Percentiles rank a stretch among this genome's conserved stretches.
Evolutionary conservation across 768 basidiomycete genomes (phyloP).

Genomic region (Leccinum boreale): DNA sequence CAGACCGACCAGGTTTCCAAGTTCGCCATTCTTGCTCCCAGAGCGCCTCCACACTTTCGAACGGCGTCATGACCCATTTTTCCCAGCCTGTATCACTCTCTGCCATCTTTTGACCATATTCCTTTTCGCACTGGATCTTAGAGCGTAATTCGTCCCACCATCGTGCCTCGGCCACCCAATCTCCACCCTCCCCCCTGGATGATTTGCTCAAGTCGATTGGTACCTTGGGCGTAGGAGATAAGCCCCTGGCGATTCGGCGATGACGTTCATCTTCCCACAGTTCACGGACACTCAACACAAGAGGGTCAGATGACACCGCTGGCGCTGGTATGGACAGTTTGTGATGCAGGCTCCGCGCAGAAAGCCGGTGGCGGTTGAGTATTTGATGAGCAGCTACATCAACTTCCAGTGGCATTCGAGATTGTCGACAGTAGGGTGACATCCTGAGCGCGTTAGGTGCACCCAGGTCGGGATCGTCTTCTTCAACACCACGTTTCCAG

Average conservation of each 20-base stretch:
- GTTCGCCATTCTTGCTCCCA: conserved; percentile 66
- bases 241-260: conserved; percentile 62
- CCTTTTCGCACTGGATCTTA: conserved; percentile 52
- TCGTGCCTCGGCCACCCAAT: conserved; percentile 69
- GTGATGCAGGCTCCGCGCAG: conserved; percentile 64
- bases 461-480: conserved; percentile 13
- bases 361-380: conserved; percentile 71
- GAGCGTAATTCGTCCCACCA: conserved; percentile 72
- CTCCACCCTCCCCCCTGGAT: conserved; percentile 51
- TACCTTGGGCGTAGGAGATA: conserved; percentile 69
- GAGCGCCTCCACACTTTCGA: conserved; percentile 84
- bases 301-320: conserved; percentile 55
- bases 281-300: conserved; percentile 87
- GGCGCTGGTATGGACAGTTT: conserved; percentile 58
- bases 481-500: conserved; percentile 51
- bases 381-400: conserved; percentile 82
- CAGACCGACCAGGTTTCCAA: conserved; percentile 46
- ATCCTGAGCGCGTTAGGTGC: conserved; percentile 33
- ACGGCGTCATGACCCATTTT: conserved; percentile 77
- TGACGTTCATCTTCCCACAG: conserved; percentile 96
- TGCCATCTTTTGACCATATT: conserved; percentile 21
- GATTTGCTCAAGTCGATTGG: conserved; percentile 68
- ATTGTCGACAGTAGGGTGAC: conserved; percentile 64
- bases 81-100: conserved; percentile 51
- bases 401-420: conserved; percentile 74